A percentile compares a stretch with the other conserved stretches of the same genome.
Conservation (phyloP, 2,329 filamentous ascomycete genomes). For the Gnomoniopsis sp. region DNA sequence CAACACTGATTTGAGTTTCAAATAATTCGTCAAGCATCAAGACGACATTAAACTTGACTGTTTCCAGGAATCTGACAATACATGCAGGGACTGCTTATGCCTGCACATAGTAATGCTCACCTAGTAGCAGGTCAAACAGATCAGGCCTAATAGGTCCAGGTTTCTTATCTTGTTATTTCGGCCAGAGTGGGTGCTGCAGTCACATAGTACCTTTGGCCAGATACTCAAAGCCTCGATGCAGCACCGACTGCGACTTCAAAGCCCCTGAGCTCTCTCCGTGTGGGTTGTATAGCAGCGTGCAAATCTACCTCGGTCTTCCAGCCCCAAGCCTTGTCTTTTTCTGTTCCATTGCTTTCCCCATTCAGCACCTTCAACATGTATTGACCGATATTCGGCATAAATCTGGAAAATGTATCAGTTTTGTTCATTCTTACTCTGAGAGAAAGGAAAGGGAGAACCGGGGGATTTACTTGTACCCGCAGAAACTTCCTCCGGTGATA, state of each 20-base stretch:
- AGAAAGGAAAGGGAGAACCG: background rate
- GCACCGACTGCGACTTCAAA: background rate
- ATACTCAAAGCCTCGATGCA: too few species aligned
- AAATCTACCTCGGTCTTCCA: constrained; percentile 1
- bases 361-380: constrained; percentile 5
- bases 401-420: background rate
- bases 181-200: too few species aligned
- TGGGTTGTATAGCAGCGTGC: background rate
- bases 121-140: too few species aligned
- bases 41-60: too few species aligned
- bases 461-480: constrained; percentile 1
- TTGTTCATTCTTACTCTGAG: background rate
- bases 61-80: too few species aligned
- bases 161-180: too few species aligned
- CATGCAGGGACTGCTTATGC: too few species aligned
- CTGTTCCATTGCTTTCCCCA: constrained; percentile 1
- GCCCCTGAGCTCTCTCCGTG: background rate
- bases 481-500: constrained; percentile 5
- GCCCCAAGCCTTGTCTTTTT: constrained; percentile 8
- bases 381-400: background rate
- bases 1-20: too few species aligned
- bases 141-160: too few species aligned
- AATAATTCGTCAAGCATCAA: too few species aligned
- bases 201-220: too few species aligned
- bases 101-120: too few species aligned